Evolutionary conservation across 106 monocot genomes (phyloP), one percentile per base, ranked within the genome.

Genomic region (Alisma plantagoaquatica): DNA sequence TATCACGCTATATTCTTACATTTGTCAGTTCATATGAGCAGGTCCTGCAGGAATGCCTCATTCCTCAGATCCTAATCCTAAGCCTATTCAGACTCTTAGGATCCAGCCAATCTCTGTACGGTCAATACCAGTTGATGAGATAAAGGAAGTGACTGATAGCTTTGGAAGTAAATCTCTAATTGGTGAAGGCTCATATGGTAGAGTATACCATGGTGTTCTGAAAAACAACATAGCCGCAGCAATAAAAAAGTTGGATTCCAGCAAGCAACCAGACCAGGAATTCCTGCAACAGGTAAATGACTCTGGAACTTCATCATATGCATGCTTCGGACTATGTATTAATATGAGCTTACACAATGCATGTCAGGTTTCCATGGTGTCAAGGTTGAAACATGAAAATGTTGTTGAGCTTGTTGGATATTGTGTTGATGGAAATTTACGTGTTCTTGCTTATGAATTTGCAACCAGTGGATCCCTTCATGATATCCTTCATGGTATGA

Each of bases 391-490:
- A 42, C 63, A 63, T 41, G 63, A 51, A 52, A 63, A 63, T 42
- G 63, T 63, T 14, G 24, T 63, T 24, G 63, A 63, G 63, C 38
- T 63, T n/a, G 29, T 63, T 51, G 63, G 63, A 11, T 63, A 63
- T 63, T 63, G 51, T 29, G 27, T 52, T 52, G 51, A 63, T 51
- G 63, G 63, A 41, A 51, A 28, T 23, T 16, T 61, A 6, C 63
- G 63, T 51, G 38, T 51, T 24, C 61, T 61, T 48, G 61, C 61
- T 22, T 61, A 61, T 33, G 61, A 61, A n/a, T 61, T 20, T 61
- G 61, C 61, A 22, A 60, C 60, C n/a, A 61, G 32, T 47, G 61
- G 61, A 49, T 61, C 61, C 47, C 61, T 63, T 41, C 63, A 63
- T n/a, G n/a, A n/a, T n/a, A n/a, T n/a, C n/a, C n/a, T n/a, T n/a